A percentile compares a stretch with the other conserved stretches of the same genome.
Evolutionary conservation across 1,284 basidiomycete genomes (phyloP).

Genomic region (Sanguinoderma infundibulare): DNA sequence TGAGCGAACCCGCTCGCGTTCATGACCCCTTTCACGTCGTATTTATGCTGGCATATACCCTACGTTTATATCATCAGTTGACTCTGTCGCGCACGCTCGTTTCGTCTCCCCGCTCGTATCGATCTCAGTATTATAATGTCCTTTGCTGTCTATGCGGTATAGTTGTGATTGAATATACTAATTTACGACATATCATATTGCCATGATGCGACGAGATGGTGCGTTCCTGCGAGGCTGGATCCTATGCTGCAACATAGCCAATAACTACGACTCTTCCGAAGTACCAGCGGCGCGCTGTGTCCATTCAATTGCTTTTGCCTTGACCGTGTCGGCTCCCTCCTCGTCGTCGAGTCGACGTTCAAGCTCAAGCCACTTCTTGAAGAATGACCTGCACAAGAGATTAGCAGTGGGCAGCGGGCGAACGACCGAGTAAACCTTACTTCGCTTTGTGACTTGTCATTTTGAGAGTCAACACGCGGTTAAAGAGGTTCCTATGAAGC

Average conservation of each 20-base stretch:
- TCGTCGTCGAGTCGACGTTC: constrained; percentile 90
- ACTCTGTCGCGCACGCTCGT: constrained; percentile 46
- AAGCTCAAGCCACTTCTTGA: constrained; percentile 97
- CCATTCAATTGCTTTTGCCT: constrained; percentile 91
- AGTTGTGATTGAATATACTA: constrained; percentile 30
- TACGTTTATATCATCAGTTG: constrained; percentile 32
- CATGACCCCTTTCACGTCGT: constrained; percentile 50
- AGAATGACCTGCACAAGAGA: constrained; percentile 66
- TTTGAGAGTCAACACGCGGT: constrained; percentile 81
- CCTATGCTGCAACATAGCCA: constrained; percentile 31
- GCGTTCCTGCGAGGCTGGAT: neutral
- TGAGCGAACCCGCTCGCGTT: constrained; percentile 67
- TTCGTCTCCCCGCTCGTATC: constrained; percentile 49
- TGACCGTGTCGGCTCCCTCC: constrained; percentile 81
- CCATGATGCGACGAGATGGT: neutral
- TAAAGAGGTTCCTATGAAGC: constrained; percentile 74
- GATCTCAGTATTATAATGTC: constrained; percentile 43
- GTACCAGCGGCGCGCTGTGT: constrained; percentile 56
- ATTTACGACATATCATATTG: constrained; percentile 15
- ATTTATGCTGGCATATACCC: constrained; percentile 40
- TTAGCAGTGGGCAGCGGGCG: neutral
- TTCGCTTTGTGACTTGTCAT: constrained; percentile 96
- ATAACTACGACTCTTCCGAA: constrained; percentile 24
- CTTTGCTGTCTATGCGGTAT: constrained; percentile 34
- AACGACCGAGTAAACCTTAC: constrained; percentile 47